Evolutionary conservation across 441 rosid genomes (phyloP), one percentile per base, ranked within the genome.

Genomic region (Pelargonium australe): DNA sequence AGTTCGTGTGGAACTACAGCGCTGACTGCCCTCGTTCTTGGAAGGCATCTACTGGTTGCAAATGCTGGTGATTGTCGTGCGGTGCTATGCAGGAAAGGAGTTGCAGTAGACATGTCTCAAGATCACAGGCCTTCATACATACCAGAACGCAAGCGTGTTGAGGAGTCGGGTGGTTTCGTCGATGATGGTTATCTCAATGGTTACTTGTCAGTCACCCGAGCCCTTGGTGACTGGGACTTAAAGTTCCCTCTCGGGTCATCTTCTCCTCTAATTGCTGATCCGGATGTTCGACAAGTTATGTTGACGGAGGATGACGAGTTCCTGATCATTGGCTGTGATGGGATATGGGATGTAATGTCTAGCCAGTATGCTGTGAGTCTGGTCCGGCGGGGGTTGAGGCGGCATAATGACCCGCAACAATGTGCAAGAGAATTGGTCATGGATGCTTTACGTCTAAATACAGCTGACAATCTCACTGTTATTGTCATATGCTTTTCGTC

Each of bases 161-260:
- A 91, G 64, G 87, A 82, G 60, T 63, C 84, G 4, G 96, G 96
- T 1, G 98, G 90, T 40, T 81, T 68, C 73, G 73, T 94, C 0
- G 91, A 88, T 13, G 89, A 82, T 16, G 98, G 91, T 6, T 94
- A 88, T 73, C 84, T 94, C 13, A 91, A 94, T 12, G 95, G 94
- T 7, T 77, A 79, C 37, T 65, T 91, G 73, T 87, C 99, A 3
- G 92, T 91, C 53, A 84, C 93, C 3, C 84, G 97, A 77, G 97
- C 97, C 45, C 81, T 89, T 0, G 99, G 99, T 0, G 97, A 94
- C 66, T 94, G 98, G 98, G 91, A 88, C 83, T 79, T 87, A 87
- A 94, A 94, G 85, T 68, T 71, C 28, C 87, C 86, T 9, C 76
- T 62, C 0, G 92, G 87, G 13, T 80, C 86, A 0, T 72, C 88